Evolutionary conservation across 257 asterid species (phyloP).

Genomic region (Marsdenia floribunda): DNA sequence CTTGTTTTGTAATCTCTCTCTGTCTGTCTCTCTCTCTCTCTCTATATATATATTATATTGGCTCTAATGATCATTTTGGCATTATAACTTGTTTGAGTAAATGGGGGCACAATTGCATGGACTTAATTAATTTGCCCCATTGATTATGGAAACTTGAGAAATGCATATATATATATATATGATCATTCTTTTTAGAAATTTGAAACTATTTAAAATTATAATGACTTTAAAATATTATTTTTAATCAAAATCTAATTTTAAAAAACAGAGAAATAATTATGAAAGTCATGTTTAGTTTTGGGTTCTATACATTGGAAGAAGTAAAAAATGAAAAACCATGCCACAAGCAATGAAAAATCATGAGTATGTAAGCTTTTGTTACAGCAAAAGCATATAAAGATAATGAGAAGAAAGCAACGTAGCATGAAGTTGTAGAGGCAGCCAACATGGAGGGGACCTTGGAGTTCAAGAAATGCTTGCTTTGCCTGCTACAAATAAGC

Average conservation of each 20-base stretch:
- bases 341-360: neutral
- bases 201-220: neutral
- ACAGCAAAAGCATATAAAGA: neutral
- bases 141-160: conserved; percentile 1
- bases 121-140: neutral
- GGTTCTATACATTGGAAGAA: neutral
- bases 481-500: too few species aligned
- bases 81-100: conserved; percentile 34
- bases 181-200: neutral
- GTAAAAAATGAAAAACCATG: neutral
- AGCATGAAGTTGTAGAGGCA: neutral
- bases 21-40: too few species aligned
- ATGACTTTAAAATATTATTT: neutral
- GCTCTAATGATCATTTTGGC: conserved; percentile 32
- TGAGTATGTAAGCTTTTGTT: neutral
- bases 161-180: too few species aligned
- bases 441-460: neutral
- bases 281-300: neutral
- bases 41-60: too few species aligned
- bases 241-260: too few species aligned
- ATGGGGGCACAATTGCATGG: conserved; percentile 44
- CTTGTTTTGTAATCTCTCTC: conserved; percentile 36
- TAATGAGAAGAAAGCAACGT: neutral
- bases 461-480: neutral
- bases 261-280: neutral